Evolutionary conservation across 345 rosid species (phyloP).

Genomic region (Eucalyptus rudis): DNA sequence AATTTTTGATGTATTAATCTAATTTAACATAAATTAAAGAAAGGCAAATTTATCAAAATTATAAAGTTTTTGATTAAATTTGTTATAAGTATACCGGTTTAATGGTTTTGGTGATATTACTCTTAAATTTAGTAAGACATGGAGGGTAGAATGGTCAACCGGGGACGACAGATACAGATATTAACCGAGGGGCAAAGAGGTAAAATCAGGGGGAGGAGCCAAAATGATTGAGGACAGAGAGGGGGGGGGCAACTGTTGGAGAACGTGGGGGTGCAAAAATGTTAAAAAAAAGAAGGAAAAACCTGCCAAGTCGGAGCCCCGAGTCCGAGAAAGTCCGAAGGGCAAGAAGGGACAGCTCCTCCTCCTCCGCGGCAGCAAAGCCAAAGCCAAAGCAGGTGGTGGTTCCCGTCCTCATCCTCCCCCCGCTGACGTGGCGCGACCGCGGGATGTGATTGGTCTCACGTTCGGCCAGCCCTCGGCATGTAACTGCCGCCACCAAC

Average conservation of each 20-base stretch:
- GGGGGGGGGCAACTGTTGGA: slow-evolving; percentile 20
- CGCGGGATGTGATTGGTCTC: slow-evolving; percentile 50
- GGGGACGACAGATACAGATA: neutral
- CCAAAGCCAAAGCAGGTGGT: neutral
- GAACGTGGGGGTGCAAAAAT: slow-evolving; percentile 9
- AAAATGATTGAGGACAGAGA: neutral
- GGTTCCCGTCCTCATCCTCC: neutral
- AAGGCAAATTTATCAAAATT: too few species aligned
- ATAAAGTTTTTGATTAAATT: accelerated
- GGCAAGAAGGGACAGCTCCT: neutral
- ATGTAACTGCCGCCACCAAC: slow-evolving; percentile 24
- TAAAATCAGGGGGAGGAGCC: neutral
- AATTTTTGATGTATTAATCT: too few species aligned
- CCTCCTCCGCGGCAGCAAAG: neutral
- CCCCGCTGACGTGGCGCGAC: slow-evolving; percentile 31
- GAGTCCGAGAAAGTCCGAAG: neutral
- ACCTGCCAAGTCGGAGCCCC: too few species aligned
- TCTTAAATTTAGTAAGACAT: neutral
- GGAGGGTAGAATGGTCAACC: neutral
- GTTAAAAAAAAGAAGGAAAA: too few species aligned
- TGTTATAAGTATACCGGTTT: accelerated
- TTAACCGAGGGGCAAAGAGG: neutral
- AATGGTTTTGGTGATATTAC: accelerated
- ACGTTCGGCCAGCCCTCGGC: neutral
- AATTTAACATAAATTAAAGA: accelerated